Conservation (phyloP, 208 protist species). For the Endotrypanum monterogeii region DNA sequence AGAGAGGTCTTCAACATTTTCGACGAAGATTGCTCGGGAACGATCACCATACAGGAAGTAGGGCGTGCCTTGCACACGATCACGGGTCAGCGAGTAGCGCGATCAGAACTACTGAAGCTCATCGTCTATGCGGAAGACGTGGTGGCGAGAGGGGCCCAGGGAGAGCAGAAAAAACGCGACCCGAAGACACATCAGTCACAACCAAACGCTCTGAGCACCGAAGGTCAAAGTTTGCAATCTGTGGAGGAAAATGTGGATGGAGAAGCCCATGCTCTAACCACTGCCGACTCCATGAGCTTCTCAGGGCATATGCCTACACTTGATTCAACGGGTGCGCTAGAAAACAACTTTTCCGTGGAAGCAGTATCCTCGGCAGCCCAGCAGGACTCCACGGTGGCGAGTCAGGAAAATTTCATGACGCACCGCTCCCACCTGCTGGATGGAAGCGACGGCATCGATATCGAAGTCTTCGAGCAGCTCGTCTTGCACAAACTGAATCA, state of each 20-base stretch:
- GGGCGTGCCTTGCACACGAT: constrained; percentile 75
- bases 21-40: constrained; percentile 78
- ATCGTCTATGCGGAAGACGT: constrained; percentile 44
- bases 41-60: constrained; percentile 67
- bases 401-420: constrained; percentile 8
- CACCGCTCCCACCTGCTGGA: constrained; percentile 28
- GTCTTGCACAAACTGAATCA: constrained; percentile 68
- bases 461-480: constrained; percentile 71
- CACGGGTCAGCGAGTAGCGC: constrained; percentile 64
- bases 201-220: not conserved
- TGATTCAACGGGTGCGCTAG: not conserved
- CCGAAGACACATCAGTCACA: not conserved
- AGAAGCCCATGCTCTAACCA: not conserved
- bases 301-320: not conserved
- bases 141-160: constrained; percentile 30
- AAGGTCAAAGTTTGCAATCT: not conserved
- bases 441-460: constrained; percentile 60
- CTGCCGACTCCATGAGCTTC: not conserved
- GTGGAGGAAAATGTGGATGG: not conserved
- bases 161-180: constrained; percentile 7
- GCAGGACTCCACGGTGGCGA: not conserved
- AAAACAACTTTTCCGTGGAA: not conserved
- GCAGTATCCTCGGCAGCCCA: not conserved
- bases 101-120: constrained; percentile 57
- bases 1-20: constrained; percentile 84